Conservation (phyloP, 2,329 filamentous ascomycete species). For the Rugonectria rugulosa region DNA sequence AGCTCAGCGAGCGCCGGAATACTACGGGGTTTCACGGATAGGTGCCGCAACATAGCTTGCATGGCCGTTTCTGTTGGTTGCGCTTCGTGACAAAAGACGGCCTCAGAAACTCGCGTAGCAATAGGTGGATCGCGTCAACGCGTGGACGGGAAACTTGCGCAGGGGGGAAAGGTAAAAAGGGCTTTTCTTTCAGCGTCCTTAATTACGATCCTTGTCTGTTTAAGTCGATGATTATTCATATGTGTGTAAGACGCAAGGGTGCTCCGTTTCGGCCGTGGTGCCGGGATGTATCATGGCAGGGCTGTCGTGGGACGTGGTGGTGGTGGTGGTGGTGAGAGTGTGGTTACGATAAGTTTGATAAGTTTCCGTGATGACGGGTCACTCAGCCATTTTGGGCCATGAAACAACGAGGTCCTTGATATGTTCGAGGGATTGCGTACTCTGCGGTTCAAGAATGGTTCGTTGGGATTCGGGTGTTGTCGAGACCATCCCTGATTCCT, state of each 20-base stretch:
- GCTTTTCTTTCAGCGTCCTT: not conserved
- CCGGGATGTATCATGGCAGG: not conserved
- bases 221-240: too few relatives aligned
- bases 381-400: too few relatives aligned
- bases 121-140: slow-evolving; percentile 3
- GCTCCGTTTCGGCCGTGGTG: too few relatives aligned
- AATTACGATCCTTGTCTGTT: not conserved
- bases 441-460: not conserved
- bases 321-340: too few relatives aligned
- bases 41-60: too few relatives aligned
- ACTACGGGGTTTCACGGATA: too few relatives aligned
- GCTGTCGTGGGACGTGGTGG: too few relatives aligned
- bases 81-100: not conserved
- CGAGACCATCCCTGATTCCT: slow-evolving; percentile 1
- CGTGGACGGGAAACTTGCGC: slow-evolving; percentile 9
- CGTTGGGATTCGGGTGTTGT: slow-evolving; percentile 1
- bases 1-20: not conserved
- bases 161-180: slow-evolving; percentile 4
- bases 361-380: too few relatives aligned
- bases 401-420: slow-evolving; percentile 8
- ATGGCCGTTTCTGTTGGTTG: not conserved
- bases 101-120: not conserved
- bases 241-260: too few relatives aligned
- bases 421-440: not conserved
- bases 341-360: not conserved